Evolutionary conservation across 176 grass and related monocot genomes (phyloP), one percentile per base, ranked within the genome.

Genomic region (Puccinellia tenuiflora): DNA sequence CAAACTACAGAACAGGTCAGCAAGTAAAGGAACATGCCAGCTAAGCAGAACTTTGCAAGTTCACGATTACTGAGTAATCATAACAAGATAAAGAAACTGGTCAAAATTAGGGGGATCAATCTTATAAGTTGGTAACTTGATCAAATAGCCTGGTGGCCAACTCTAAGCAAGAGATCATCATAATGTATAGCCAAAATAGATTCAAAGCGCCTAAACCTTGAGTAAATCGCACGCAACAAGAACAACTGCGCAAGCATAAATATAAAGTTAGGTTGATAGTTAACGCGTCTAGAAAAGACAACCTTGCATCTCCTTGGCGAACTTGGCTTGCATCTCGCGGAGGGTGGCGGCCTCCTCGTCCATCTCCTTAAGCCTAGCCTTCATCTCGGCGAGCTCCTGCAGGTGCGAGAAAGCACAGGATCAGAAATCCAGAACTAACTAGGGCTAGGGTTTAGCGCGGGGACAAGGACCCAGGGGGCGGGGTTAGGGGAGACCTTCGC

Each of bases 251-350:
- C n/a, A 54, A n/a, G 64, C 64, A 79, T 52, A 42, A 2, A 81
- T 50, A 39, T 61, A 60, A 13, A 9, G 24, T 3, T 28, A 29
- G 28, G 35, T 24, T 9, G n/a, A 3, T 1, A 16, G n/a, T 14
- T 4, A 82, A 77, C 10, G 46, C 46, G 30, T 25, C 34, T 4
- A 78, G 47, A 82, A n/a, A n/a, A 73, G 54, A 35, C 46, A 68
- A 88, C 90, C 90, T 92, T 92, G 90, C 92, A 94, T 94, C 81
- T 94, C 92, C 73, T 91, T 94, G 68, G 90, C 89, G 37, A 91
- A 89, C 79, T 94, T 94, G 38, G 92, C 87, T 53, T 94, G 92
- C 89, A 94, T 94, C 55, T 94, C 89, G 24, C 92, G 87, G 40
- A 94, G 89, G 37, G 92, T 87, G 28, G 87, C 74, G 16, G 92